A percentile compares a stretch with the other conserved stretches of the same genome.
phyloP scores from a whole-genome alignment of 1,284 basidiomycete species.

The Afroboletus lepidellus region DNA sequence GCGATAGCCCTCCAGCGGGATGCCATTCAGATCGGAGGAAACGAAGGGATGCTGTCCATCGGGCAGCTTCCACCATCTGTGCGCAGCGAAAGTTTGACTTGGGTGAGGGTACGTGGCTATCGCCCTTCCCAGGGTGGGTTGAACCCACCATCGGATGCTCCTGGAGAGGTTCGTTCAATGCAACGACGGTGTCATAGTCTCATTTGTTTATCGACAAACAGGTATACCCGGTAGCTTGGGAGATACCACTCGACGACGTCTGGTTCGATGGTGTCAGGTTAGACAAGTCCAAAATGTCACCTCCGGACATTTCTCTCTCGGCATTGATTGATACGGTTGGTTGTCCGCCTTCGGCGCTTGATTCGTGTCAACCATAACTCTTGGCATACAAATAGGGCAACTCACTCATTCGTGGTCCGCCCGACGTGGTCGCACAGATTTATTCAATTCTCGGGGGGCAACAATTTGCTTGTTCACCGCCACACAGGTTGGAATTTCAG shows the following conservation, averaged over 20 bases:
- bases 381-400: constrained; percentile 44
- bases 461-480: constrained; percentile 42
- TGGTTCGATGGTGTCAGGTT: constrained; percentile 37
- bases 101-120: constrained; percentile 51
- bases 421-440: constrained; percentile 48
- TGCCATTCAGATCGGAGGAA: constrained; percentile 50
- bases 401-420: constrained; percentile 55
- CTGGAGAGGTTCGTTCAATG: constrained; percentile 43
- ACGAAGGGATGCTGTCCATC: constrained; percentile 48
- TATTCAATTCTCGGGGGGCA: constrained; percentile 37
- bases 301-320: constrained; percentile 32
- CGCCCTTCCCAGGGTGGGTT: constrained; percentile 42
- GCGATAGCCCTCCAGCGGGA: constrained; percentile 50
- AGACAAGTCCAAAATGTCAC: constrained; percentile 28
- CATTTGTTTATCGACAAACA: constrained; percentile 10
- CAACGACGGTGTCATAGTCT: not conserved
- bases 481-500: constrained; percentile 58
- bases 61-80: constrained; percentile 50
- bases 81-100: constrained; percentile 43
- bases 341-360: not conserved
- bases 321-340: constrained; percentile 38
- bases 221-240: constrained; percentile 38
- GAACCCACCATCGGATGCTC: constrained; percentile 41
- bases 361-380: constrained; percentile 1
- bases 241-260: constrained; percentile 37